Percentiles rank a stretch among this genome's conserved stretches.
Evolutionary conservation across 768 basidiomycete genomes (phyloP).

Genomic region (Agaricus bisporus): DNA sequence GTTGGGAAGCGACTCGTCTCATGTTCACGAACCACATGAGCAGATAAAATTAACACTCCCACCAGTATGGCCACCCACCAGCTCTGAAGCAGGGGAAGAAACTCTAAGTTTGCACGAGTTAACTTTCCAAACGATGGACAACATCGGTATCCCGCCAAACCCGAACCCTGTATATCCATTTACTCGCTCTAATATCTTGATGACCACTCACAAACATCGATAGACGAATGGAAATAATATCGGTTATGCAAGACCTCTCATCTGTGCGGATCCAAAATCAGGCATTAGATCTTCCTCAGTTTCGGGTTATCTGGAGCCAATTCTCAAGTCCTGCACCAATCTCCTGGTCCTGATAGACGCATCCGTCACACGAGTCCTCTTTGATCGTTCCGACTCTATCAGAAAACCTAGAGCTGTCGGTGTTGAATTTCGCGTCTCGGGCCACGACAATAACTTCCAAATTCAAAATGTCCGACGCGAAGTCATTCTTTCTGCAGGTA

Average conservation of each 20-base stretch:
- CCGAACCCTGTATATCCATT: constrained; percentile 6
- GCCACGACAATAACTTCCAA: neutral
- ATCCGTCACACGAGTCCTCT: constrained; percentile 9
- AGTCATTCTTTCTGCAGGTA: constrained; percentile 48
- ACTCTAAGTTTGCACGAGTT: neutral
- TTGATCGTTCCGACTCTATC: neutral
- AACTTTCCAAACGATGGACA: constrained; percentile 5
- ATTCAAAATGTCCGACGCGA: constrained; percentile 21
- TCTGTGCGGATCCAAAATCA: constrained; percentile 16
- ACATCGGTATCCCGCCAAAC: constrained; percentile 10
- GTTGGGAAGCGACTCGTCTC: neutral
- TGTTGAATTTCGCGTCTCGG: neutral
- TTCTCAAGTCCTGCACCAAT: constrained; percentile 17
- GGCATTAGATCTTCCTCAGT: constrained; percentile 22
- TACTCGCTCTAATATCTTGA: too few relatives aligned
- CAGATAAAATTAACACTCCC: constrained; percentile 11
- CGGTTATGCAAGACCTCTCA: constrained; percentile 6
- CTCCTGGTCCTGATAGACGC: constrained; percentile 19
- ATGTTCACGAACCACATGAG: neutral
- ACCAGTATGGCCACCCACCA: neutral
- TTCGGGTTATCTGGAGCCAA: constrained; percentile 20
- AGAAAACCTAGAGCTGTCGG: constrained; percentile 1
- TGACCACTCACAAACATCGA: neutral
- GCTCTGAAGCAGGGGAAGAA: neutral
- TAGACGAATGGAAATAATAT: constrained; percentile 9